Evolutionary conservation across 2,329 filamentous ascomycete genomes (phyloP), one percentile per base, ranked within the genome.

Genomic region (Verticillium zaregamsianum): DNA sequence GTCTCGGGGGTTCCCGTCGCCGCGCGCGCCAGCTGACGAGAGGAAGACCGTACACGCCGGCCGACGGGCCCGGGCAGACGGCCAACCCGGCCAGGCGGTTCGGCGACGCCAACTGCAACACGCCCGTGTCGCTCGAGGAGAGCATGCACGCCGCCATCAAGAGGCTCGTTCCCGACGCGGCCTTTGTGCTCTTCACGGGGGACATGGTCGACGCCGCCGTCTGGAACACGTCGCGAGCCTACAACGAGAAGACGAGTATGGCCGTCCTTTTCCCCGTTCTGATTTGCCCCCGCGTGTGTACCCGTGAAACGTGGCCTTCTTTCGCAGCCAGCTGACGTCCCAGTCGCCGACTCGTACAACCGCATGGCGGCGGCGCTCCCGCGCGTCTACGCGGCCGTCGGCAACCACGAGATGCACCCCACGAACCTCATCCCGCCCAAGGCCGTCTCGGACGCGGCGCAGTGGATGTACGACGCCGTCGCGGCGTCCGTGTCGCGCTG

Each of bases 121-220:
- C 77, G 0, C 85, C 84, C 0, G 63, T 78, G 15, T 74, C 69
- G 17, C 75, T 87, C 1, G 82, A 86, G 66, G 69, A 81, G 58
- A 86, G 82, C 73, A 80, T 86, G 81, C 79, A 85, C 64, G 73
- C 77, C 0, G 79, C 79, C 11, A 85, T 87, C 66, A 75, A 74
- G 55, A 65, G 73, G 8, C 64, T 82, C 15, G 20, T 23, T 3
- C 40, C 20, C 5, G 73, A 83, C 62, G 78, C 81, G 0, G 76
- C 77, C 2, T 85, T 87, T 63, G 74, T 79, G n/a, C 76, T 87
- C 58, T 87, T 86, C 71, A 87, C 85, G 0, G 85, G 85, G 6
- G 85, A 87, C 63, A 77, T 87, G 32, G 75, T 86, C 11, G 81
- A 85, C 61, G 82, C 85, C 61, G 78, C 76, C 2, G 68, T 82